Conservation (phyloP, 805 yeast genomes). For the Ogataea naganishii region DNA sequence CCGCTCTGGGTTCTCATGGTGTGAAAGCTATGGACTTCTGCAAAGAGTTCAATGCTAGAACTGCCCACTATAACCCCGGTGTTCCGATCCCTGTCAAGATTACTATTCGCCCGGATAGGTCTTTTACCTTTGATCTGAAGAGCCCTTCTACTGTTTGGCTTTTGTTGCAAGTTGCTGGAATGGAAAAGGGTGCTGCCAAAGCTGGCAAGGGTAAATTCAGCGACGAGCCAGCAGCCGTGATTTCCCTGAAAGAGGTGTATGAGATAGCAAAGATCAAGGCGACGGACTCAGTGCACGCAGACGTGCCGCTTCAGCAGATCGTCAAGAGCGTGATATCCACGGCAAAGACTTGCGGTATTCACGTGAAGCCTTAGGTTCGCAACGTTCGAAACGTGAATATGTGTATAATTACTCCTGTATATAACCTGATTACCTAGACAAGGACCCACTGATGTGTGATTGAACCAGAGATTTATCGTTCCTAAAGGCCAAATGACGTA, state of each 20-base stretch:
- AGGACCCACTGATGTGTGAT: too few species aligned
- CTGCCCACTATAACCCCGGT: slow-evolving; percentile 80
- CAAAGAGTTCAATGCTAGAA: slow-evolving; percentile 95
- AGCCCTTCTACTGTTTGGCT: slow-evolving; percentile 90
- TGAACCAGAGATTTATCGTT: too few species aligned
- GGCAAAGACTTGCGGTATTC: slow-evolving; percentile 84
- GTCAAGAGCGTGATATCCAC: slow-evolving; percentile 79
- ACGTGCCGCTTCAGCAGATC: slow-evolving; percentile 62
- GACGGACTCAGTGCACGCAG: slow-evolving; percentile 71
- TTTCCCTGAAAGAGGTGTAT: slow-evolving; percentile 80
- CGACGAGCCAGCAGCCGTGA: slow-evolving; percentile 22
- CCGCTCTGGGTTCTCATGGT: slow-evolving; percentile 97
- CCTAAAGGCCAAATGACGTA: too few species aligned
- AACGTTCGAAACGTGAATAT: too few species aligned
- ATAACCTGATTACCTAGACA: too few species aligned
- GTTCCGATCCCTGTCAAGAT: slow-evolving; percentile 83
- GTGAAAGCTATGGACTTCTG: slow-evolving; percentile 98
- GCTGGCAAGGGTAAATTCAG: slow-evolving; percentile 57
- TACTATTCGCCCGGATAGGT: slow-evolving; percentile 85
- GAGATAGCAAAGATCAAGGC: slow-evolving; percentile 93
- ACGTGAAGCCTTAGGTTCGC: too few species aligned
- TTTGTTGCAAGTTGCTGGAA: slow-evolving; percentile 70
- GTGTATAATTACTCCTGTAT: too few species aligned
- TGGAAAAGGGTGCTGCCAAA: slow-evolving; percentile 69
- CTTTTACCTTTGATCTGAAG: slow-evolving; percentile 78